Evolutionary conservation across 2,329 filamentous ascomycete genomes (phyloP).

Genomic region (Huntiella decipiens): DNA sequence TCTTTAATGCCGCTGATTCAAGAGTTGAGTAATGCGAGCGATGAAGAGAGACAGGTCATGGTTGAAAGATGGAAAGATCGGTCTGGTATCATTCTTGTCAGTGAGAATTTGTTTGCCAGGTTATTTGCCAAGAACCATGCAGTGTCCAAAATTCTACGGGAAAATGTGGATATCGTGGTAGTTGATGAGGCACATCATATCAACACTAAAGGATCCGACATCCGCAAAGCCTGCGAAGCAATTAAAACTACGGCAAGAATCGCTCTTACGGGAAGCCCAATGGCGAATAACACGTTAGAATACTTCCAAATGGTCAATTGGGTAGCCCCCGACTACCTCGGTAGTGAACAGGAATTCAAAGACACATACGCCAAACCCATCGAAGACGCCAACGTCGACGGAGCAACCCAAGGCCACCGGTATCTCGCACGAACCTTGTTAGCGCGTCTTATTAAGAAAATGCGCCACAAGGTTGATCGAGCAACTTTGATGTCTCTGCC

Average conservation of each 20-base stretch:
- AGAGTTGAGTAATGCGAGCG: background rate
- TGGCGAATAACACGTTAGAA: conserved; percentile 68
- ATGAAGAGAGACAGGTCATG: background rate
- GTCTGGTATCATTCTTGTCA: conserved; percentile 59
- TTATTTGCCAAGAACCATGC: conserved; percentile 14
- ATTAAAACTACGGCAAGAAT: conserved; percentile 56
- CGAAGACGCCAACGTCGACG: conserved; percentile 45
- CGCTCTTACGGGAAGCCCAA: conserved; percentile 69
- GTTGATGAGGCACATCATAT: conserved; percentile 72
- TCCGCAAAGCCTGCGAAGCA: conserved; percentile 32
- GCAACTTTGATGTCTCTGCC: conserved; percentile 45
- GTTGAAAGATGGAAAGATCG: conserved; percentile 34
- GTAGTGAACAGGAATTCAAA: conserved; percentile 47
- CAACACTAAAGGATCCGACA: conserved; percentile 33
- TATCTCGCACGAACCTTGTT: conserved; percentile 46
- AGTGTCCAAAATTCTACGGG: conserved; percentile 29
- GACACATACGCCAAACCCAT: conserved; percentile 56
- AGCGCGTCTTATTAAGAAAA: conserved; percentile 47
- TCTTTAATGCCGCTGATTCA: conserved; percentile 7
- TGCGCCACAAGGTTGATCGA: conserved; percentile 62
- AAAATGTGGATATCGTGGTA: conserved; percentile 52
- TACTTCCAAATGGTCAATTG: conserved; percentile 80
- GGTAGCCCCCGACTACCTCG: conserved; percentile 65
- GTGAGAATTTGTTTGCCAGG: conserved; percentile 45
- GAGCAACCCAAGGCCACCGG: conserved; percentile 38